A percentile compares a stretch with the other conserved stretches of the same genome.
phyloP scores from a whole-genome alignment of 768 basidiomycete genomes.

The Termitomyces sp. region DNA sequence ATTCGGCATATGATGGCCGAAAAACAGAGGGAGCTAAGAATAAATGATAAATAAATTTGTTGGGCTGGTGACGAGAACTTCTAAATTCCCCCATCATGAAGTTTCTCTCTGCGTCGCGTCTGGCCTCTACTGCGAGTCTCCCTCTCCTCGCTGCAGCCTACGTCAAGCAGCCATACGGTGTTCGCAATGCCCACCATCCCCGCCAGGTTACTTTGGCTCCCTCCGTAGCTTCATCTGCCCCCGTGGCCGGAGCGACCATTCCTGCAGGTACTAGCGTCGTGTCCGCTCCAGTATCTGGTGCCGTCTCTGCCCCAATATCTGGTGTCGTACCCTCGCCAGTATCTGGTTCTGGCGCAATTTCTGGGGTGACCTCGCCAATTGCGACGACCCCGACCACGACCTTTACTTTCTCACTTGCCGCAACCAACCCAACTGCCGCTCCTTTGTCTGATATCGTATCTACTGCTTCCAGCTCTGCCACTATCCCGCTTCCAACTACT shows the following conservation, averaged over 20 bases:
- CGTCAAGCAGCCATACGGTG: slow-evolving; percentile 8
- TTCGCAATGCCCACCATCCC: slow-evolving; percentile 17
- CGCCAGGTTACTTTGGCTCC: slow-evolving; percentile 11
- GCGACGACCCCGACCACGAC: slow-evolving; percentile 24
- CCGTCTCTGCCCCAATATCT: slow-evolving; percentile 3
- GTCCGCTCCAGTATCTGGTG: slow-evolving; percentile 1
- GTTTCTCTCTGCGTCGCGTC: slow-evolving; percentile 19
- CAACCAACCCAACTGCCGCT: slow-evolving; percentile 57
- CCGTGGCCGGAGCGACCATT: background rate
- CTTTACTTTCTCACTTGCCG: slow-evolving; percentile 36
- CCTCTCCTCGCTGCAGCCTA: slow-evolving; percentile 38
- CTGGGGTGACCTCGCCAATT: slow-evolving; percentile 1
- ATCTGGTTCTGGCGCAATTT: background rate
- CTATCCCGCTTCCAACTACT: slow-evolving; percentile 40
- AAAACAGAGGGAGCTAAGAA: background rate
- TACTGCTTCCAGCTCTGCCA: slow-evolving; percentile 33
- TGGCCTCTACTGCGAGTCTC: slow-evolving; percentile 27
- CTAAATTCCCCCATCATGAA: slow-evolving; percentile 23
- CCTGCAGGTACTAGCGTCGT: slow-evolving; percentile 2
- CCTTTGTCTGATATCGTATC: slow-evolving; percentile 47
- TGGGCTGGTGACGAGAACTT: background rate
- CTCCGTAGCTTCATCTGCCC: slow-evolving; percentile 6
- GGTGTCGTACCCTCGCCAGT: background rate
- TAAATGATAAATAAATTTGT: background rate
- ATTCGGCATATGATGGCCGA: slow-evolving; percentile 12